Conservation (phyloP, 257 asterid genomes). For the Solanum rostratum region DNA sequence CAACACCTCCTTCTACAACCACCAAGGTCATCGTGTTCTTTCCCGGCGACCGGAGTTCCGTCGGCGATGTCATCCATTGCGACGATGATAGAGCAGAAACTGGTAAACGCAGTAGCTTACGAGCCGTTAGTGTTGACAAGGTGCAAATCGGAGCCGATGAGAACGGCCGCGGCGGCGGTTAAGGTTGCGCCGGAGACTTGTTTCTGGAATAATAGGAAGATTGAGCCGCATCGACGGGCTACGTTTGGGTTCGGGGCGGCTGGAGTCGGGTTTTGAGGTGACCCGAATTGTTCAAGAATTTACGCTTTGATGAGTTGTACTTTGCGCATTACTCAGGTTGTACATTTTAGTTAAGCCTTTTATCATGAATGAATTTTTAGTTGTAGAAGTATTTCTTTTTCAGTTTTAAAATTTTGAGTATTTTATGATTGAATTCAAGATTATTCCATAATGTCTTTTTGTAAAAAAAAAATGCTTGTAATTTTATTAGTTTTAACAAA, state of each 20-base stretch:
- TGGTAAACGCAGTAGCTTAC: constrained; percentile 50
- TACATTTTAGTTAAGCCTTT: constrained; percentile 1
- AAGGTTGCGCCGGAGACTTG: constrained; percentile 65
- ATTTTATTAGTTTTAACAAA: background rate
- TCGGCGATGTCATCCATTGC: constrained; percentile 32
- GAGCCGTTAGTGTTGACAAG: constrained; percentile 86
- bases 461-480: background rate
- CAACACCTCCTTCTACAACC: background rate
- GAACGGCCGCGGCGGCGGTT: constrained; percentile 37
- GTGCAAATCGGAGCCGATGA: constrained; percentile 98
- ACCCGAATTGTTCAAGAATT: background rate
- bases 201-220: constrained; percentile 65
- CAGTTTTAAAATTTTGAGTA: background rate
- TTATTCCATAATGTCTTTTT: background rate
- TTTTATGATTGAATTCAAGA: background rate
- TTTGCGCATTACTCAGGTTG: constrained; percentile 5
- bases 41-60: constrained; percentile 31
- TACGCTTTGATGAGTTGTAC: background rate
- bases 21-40: constrained; percentile 29
- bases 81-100: constrained; percentile 65
- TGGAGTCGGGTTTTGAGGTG: constrained; percentile 54
- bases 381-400: background rate
- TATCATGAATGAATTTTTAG: background rate
- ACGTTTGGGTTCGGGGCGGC: constrained; percentile 60
- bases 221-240: constrained; percentile 65